These are phyloP conservation scores for Nicotiana rustica DNA, from an alignment of 305 asterid species.

Conservation along the genomic window DNA sequence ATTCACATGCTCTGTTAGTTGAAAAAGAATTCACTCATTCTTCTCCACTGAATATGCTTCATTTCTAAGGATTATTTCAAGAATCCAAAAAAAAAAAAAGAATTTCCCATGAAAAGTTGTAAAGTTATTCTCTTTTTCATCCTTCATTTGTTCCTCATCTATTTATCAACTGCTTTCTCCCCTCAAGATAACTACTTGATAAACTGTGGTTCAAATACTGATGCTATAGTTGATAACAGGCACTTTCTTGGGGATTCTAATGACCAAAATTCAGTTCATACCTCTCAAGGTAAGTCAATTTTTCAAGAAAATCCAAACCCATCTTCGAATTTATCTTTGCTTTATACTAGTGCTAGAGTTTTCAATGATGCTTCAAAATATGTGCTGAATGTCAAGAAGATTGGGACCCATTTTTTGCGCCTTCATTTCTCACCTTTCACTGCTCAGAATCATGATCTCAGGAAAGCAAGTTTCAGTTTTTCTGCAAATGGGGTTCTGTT, in stretches of 20 bases:
- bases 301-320: slow-evolving; percentile 50
- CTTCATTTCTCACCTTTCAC: slow-evolving; percentile 81
- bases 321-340: slow-evolving; percentile 50
- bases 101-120: slow-evolving; percentile 50
- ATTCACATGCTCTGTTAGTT: background rate
- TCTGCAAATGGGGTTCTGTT: slow-evolving; percentile 65
- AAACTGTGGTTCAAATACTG: slow-evolving; percentile 72
- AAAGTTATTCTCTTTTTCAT: slow-evolving; percentile 47
- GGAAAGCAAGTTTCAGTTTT: slow-evolving; percentile 58
- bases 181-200: slow-evolving; percentile 80
- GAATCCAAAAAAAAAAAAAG: slow-evolving; percentile 29
- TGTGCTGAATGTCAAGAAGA: slow-evolving; percentile 53
- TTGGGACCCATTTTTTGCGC: slow-evolving; percentile 81
- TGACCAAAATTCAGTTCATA: slow-evolving; percentile 41
- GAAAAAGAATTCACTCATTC: background rate
- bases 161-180: slow-evolving; percentile 57
- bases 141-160: slow-evolving; percentile 37
- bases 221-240: slow-evolving; percentile 56
- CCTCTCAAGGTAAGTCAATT: slow-evolving; percentile 61
- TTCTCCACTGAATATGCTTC: background rate
- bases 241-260: slow-evolving; percentile 68
- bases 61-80: background rate
- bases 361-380: slow-evolving; percentile 61
- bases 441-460: slow-evolving; percentile 54
- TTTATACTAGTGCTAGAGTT: slow-evolving; percentile 72